phyloP scores from a whole-genome alignment of 1,284 basidiomycete species.

The Apiotrichum veenhuisii region DNA sequence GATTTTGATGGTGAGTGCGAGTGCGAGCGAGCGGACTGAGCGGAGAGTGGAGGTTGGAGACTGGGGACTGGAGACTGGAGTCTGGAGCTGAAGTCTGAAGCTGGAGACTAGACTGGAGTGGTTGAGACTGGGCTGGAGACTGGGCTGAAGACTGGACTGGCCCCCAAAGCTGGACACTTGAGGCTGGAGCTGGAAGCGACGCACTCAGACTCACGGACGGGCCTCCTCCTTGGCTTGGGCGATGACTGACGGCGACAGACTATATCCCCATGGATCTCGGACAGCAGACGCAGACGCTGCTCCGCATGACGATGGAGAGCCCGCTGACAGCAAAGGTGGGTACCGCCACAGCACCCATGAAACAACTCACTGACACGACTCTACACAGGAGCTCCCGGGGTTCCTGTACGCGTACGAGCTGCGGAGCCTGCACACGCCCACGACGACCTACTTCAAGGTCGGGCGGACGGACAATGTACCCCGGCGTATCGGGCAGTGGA shows the following conservation, averaged over 20 bases:
- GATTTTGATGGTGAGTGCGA: conserved; percentile 37
- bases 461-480: conserved; percentile 49
- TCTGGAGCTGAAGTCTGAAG: no score
- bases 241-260: conserved; percentile 18
- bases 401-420: conserved; percentile 50
- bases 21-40: neutral
- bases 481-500: conserved; percentile 47
- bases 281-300: conserved; percentile 46
- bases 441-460: conserved; percentile 43
- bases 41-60: no score
- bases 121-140: no score
- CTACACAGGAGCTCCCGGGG: conserved; percentile 38
- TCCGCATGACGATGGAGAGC: conserved; percentile 48
- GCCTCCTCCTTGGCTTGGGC: no score
- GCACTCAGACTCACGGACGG: no score
- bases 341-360: neutral
- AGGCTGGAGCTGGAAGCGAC: no score
- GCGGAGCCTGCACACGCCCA: conserved; percentile 32
- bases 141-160: no score
- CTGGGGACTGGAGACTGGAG: no score
- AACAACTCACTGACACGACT: neutral
- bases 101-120: no score
- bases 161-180: no score
- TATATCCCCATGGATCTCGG: conserved; percentile 43
- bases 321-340: conserved; percentile 40